Evolutionary conservation across 2,329 filamentous ascomycete genomes (phyloP).

Genomic region (Talaromyces pinophilus): DNA sequence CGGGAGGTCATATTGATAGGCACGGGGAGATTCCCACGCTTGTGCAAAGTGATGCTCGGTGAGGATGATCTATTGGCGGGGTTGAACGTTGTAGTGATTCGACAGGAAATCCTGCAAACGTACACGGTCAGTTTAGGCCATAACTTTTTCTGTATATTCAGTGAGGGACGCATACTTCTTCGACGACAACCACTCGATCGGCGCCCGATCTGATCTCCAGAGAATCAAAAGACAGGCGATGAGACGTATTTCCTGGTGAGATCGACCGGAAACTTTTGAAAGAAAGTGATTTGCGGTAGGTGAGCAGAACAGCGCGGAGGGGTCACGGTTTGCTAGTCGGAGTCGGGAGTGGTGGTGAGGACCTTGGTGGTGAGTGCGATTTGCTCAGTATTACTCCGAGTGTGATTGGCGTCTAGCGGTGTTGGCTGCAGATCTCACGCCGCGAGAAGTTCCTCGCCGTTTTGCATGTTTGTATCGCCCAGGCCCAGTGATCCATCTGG

Average conservation of each 20-base stretch:
- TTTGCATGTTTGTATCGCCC: neutral
- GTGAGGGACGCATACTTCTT: neutral
- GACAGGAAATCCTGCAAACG: neutral
- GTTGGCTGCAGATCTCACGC: neutral
- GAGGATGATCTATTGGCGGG: slow-evolving; percentile 10
- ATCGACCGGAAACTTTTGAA: neutral
- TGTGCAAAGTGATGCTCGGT: slow-evolving; percentile 19
- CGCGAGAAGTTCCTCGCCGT: neutral
- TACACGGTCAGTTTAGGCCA: neutral
- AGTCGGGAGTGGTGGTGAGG: slow-evolving; percentile 20
- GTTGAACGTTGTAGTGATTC: neutral
- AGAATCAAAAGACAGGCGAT: neutral
- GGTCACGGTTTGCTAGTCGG: slow-evolving; percentile 17
- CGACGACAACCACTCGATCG: neutral
- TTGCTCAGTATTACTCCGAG: neutral
- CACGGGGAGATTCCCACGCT: slow-evolving; percentile 2
- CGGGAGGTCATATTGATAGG: slow-evolving; percentile 34
- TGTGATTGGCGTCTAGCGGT: neutral
- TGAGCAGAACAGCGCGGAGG: slow-evolving; percentile 18
- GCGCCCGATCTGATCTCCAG: neutral
- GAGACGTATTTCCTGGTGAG: neutral
- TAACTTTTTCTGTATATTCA: neutral
- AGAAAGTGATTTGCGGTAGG: neutral
- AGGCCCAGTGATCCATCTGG: neutral
- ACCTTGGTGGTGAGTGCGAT: slow-evolving; percentile 35